Conservation (phyloP, 2,329 filamentous ascomycete species). For the Cladosporium halotolerans region DNA sequence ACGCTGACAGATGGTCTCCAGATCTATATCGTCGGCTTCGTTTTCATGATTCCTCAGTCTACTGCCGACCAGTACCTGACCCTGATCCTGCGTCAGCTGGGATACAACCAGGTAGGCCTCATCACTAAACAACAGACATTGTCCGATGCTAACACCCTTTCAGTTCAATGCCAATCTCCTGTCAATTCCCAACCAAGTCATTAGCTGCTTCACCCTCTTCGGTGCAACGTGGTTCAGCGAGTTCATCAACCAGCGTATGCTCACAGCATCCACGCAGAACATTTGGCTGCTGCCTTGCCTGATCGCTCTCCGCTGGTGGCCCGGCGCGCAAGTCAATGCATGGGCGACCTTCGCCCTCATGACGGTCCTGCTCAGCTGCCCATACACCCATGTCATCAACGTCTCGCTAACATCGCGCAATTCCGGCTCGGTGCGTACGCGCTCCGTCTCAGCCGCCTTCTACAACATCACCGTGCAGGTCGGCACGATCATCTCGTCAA, state of each 20-base stretch:
- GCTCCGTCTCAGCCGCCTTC: slow-evolving; percentile 35
- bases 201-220: slow-evolving; percentile 38
- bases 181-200: slow-evolving; percentile 43
- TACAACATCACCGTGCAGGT: slow-evolving; percentile 43
- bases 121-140: not conserved
- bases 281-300: slow-evolving; percentile 58
- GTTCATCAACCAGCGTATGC: slow-evolving; percentile 39
- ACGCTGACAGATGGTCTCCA: slow-evolving; percentile 19
- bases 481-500: slow-evolving; percentile 38
- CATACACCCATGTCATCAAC: slow-evolving; percentile 44
- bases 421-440: slow-evolving; percentile 34
- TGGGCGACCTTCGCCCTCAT: slow-evolving; percentile 34
- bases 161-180: slow-evolving; percentile 56
- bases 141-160: not conserved
- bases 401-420: slow-evolving; percentile 37
- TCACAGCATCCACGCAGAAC: slow-evolving; percentile 45
- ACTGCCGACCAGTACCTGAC: slow-evolving; percentile 52
- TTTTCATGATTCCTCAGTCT: slow-evolving; percentile 48
- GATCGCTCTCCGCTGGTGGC: slow-evolving; percentile 45
- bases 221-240: slow-evolving; percentile 42
- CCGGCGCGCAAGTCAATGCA: slow-evolving; percentile 32
- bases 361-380: slow-evolving; percentile 36
- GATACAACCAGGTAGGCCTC: slow-evolving; percentile 44
- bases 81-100: slow-evolving; percentile 50
- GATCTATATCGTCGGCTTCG: slow-evolving; percentile 47